Base-by-base conservation (phyloP, 768 basidiomycete genomes). In the Mycena maculata region DNA sequence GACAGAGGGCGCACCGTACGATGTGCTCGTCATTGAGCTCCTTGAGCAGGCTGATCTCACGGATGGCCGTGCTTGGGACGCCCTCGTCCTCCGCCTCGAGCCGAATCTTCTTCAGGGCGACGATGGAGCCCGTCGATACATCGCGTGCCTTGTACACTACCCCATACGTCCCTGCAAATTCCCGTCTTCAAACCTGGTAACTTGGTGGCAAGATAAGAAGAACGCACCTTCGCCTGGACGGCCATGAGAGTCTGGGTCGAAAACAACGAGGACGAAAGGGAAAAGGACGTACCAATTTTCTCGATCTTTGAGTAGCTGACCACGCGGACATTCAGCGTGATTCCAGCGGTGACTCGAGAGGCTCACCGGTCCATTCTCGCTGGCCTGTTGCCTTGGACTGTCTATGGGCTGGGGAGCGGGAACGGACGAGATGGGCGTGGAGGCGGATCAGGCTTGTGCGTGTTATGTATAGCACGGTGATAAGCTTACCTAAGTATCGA, bases 41-140 rank as follows among this genome's bases (percentile, higher is more conserved):
- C 80, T 98, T 99, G 74, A 99, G 81, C 64, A 99, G 80, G 81
- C 93, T 95, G 79, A 99, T 99, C 83, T 99, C 98, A 57, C 98
- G 89, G 75, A 99, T 99, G 63, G 97, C 96, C 6, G 98, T 99
- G 70, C 92, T 94, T 6, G 98, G 98, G 23, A 99, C 96, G 55
- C 98, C 98, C 79, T 99, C 98, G 76, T 99, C 98, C 79, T 99
- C 98, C 18, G 95, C 96, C 77, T 99, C 98, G 45, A 99, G 89
- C 44, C 97, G 84, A 77, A 99, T 99, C 86, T 99, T 99, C 89
- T 99, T 99, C 71, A 99, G 84, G 27, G 98, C 98, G 57, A 99
- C 98, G 71, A 98, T 90, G 70, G 88, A 79, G 76, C 92, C 91
- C 13, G 87, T 92, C 50, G 81, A 85, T 65, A 89, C 80, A 76